These are phyloP conservation scores for Colletotrichum sp. DNA, from an alignment of 2,329 filamentous ascomycete genomes.

Conservation along the genomic window DNA sequence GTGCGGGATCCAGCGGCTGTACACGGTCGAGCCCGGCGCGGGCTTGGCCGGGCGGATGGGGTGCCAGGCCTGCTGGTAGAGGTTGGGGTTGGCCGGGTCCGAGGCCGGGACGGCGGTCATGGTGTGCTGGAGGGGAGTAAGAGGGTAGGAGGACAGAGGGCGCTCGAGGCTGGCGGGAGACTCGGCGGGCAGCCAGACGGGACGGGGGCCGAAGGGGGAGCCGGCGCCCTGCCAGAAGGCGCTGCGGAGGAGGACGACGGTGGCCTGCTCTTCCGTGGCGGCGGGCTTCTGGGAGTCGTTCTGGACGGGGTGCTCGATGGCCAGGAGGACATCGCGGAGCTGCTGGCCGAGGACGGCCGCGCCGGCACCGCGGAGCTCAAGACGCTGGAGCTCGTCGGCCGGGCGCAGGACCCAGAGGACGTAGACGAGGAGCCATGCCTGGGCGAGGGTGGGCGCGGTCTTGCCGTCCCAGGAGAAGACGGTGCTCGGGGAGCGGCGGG, in stretches of 20 bases:
- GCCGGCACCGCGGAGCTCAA: constrained; percentile 46
- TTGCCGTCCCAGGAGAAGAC: constrained; percentile 47
- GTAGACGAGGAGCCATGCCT: constrained; percentile 60
- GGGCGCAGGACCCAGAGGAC: constrained; percentile 57
- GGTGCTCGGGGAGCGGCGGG: constrained; percentile 56
- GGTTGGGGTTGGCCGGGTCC: constrained; percentile 44
- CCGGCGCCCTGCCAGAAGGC: constrained; percentile 76
- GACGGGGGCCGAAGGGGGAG: constrained; percentile 69
- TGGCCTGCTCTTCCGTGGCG: constrained; percentile 33
- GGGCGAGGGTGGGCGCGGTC: constrained; percentile 49
- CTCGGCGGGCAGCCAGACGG: constrained; percentile 63
- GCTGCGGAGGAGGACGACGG: constrained; percentile 51
- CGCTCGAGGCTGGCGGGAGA: constrained; percentile 38
- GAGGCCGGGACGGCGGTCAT: constrained; percentile 42
- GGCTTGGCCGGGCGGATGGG: constrained; percentile 77
- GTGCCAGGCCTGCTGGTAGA: constrained; percentile 65
- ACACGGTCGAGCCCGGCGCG: constrained; percentile 70
- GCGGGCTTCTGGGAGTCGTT: constrained; percentile 32
- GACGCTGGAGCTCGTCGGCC: constrained; percentile 52
- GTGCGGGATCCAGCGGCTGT: constrained; percentile 81
- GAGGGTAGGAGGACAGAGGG: constrained; percentile 51
- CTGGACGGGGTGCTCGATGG: constrained; percentile 51
- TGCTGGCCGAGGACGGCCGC: constrained; percentile 40
- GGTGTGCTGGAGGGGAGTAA: constrained; percentile 53
- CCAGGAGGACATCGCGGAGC: constrained; percentile 52